A percentile compares a stretch with the other conserved stretches of the same genome.
Conservation (phyloP, 129 eudicot species). For the sunflower (Helianthus annuus) region HanXRQr2.0-SUNRISE NC_035449.2:44999713-45000212, state of each 20-base stretch:
- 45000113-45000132: slow-evolving; percentile 2
- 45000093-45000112: slow-evolving; percentile 58
- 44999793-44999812: slow-evolving; percentile 50
- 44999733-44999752: slow-evolving; percentile 58
- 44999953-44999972: slow-evolving; percentile 40
- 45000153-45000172: not conserved
- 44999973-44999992: slow-evolving; percentile 53
- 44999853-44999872: slow-evolving; percentile 37
- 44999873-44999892: slow-evolving; percentile 27
- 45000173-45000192: slow-evolving; percentile 9
- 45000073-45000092: slow-evolving; percentile 70
- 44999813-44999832: slow-evolving; percentile 70
- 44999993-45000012: slow-evolving; percentile 61
- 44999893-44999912: slow-evolving; percentile 28
- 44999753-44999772: slow-evolving; percentile 33
- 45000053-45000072: slow-evolving; percentile 58
- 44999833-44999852: slow-evolving; percentile 28
- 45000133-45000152: not conserved
- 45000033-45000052: slow-evolving; percentile 25
- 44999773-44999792: slow-evolving; percentile 26
- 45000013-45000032: slow-evolving; percentile 30
- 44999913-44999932: slow-evolving; percentile 36
- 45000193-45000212: slow-evolving; percentile 76
- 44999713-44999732: slow-evolving; percentile 54
- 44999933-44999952: slow-evolving; percentile 33